Evolutionary conservation across 257 asterid species (phyloP), one percentile per base, ranked within the genome.

Genomic region (Craterostigma plantagineum): DNA sequence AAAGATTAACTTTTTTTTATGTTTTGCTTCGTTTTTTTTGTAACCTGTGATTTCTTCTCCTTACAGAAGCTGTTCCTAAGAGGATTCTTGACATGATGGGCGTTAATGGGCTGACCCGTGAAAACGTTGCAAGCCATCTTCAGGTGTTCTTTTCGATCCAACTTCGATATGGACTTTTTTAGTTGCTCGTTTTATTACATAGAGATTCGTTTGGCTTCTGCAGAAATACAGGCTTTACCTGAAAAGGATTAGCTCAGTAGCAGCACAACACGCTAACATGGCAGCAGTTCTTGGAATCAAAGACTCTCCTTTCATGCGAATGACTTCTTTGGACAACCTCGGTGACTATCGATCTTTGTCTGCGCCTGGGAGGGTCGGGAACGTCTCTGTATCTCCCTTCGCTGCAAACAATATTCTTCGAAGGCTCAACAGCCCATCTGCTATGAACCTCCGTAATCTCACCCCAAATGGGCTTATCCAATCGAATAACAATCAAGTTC

Each of bases 251-350:
- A 70, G 77, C 52, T 60, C 91, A 14, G 90, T 72, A 35, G 86
- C 85, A 49, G 62, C 62, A 50, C 95, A 80, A 51, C 93, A 90
- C 65, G 91, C 81, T 2, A 71, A 79, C 75, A 79, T 74, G 86
- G 92, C 50, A 14, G 81, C 94, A 49, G 80, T 81, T n/a, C 61
- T 76, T 14, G 93, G 95, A 14, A 71, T 71, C 11, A 76, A 73
- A 68, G 95, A 77, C 51, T 64, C 93, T 34, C 73, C 77, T 34
- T 82, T 71, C 58, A 67, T 77, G 81, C 76, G 73, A 7, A 67
- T 68, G 47, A 68, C 75, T 34, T 60, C 94, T 18, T 63, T 66
- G 4, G 91, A 77, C 13, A 90, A 92, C 37, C 60, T 76, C 27
- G 79, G 78, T 38, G 93, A 77, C 55, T 70, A 64, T 54, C 74